Evolutionary conservation across 108 stramenopile species (phyloP).

Genomic region (Nitzschia putrida): DNA sequence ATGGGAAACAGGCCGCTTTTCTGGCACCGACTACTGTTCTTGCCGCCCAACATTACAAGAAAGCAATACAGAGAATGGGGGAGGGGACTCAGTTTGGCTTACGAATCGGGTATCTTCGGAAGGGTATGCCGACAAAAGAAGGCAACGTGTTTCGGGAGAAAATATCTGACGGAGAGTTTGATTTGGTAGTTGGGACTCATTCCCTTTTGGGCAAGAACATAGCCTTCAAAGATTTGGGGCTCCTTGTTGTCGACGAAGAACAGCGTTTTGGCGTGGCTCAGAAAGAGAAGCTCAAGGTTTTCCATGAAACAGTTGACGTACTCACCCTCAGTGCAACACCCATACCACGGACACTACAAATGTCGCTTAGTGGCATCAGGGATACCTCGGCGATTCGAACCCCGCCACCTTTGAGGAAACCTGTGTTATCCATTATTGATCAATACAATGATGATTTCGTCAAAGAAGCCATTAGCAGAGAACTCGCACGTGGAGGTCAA

Average conservation of each 20-base stretch:
- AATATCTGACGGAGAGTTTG: conserved; percentile 64
- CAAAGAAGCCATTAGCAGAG: conserved; percentile 59
- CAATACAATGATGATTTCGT: conserved; percentile 66
- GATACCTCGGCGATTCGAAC: conserved; percentile 90
- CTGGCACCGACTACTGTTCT: conserved; percentile 92
- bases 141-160: conserved; percentile 65
- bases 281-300: conserved; percentile 91
- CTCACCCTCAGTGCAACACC: conserved; percentile 94
- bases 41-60: conserved; percentile 91
- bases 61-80: conserved; percentile 70
- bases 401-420: conserved; percentile 86
- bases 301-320: conserved; percentile 88
- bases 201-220: conserved; percentile 79
- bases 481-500: conserved; percentile 86
- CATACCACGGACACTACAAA: conserved; percentile 94
- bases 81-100: conserved; percentile 61
- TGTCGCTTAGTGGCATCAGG: conserved; percentile 87
- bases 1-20: conserved; percentile 90
- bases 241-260: conserved; percentile 95
- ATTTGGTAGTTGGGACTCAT: conserved; percentile 93
- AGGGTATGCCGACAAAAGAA: conserved; percentile 76
- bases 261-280: conserved; percentile 97
- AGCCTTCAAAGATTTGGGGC: conserved; percentile 82
- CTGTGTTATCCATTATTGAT: conserved; percentile 79
- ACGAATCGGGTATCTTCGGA: conserved; percentile 64